Evolutionary conservation across 148 eudicot species (phyloP), one percentile per base, ranked within the genome.

Genomic region (Nepenthes gracilis): DNA sequence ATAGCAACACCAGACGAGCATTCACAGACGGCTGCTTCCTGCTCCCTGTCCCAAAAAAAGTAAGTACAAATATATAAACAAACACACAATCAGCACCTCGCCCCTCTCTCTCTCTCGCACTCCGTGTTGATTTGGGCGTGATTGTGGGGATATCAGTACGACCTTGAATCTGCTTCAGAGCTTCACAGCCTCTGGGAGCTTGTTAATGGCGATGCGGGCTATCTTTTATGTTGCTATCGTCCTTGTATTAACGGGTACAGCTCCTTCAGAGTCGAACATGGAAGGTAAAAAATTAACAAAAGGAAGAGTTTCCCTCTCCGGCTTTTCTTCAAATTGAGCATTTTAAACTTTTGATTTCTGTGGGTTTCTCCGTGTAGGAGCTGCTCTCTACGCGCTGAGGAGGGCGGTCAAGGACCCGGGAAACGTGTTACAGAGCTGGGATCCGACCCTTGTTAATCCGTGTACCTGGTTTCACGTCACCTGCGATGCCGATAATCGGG

Each of bases 391-490:
- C 77, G 90, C 87, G 6, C 54, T 85, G 60, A 85, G 87, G 64
- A 86, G 75, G n/a, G 65, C 67, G 6, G 82, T 85, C 59, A 60
- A 56, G 35, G 90, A 83, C 70, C 89, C 87, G 5, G 72, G 63
- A 47, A 79, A 83, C 68, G 85, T 88, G 9, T 45, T 85, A 55
- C 90, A 83, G 69, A 83, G 93, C 37, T 89, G 96, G 96, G 96
- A 89, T 79, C 93, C 96, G 2, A 89, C 96, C n/a, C 74, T 85
- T 62, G 96, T 85, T 36, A 81, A 89, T 74, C 96, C 96, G 38
- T 89, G 93, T 69, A 89, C 96, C 52, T 89, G 96, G 96, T 89
- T 89, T 62, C 96, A 85, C 68, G 93, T 89, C 59, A 85, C 96
- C 43, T 88, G 96, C 59, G 85, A 89, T 69, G 55, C 48, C 50